Evolutionary conservation across 345 rosid species (phyloP), one percentile per base, ranked within the genome.

Genomic region (Eucalyptus erythrocorys): DNA sequence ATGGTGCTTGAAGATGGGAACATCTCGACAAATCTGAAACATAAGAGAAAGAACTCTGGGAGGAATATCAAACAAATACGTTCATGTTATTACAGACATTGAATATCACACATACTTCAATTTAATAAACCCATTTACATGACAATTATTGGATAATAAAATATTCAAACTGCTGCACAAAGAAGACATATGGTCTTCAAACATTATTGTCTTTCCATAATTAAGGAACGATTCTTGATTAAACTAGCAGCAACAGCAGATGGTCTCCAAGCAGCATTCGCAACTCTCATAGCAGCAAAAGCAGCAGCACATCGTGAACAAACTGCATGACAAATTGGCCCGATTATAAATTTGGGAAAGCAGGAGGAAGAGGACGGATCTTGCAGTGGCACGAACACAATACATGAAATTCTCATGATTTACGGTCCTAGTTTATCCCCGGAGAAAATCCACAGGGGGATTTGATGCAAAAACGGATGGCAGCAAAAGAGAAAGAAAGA

Each of bases 251-350:
- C 94, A 91, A 57, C 93, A 93, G 87, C 93, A 93, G 88, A 86
- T 5, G 0, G 9, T 85, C 40, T 89, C 92, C 81, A 91, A 27
- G 88, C 94, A 92, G 91, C 89, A 90, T 43, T 92, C 93, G 37
- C 94, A 92, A 26, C 88, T 19, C 82, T 92, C 94, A 68, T 24
- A 87, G 89, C 94, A 92, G 93, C 93, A 92, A 55, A n/a, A 92
- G 90, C 95, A 94, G 92, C 93, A 93, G 88, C 91, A 91, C 43
- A 91, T 40, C 26, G 93, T 30, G 87, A 91, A 93, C 86, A 92
- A 61, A 55, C 93, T 93, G 95, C 90, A 86, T 14, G 45, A 40
- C 84, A 66, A 86, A 85, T 57, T 48, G 43, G 64, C 87, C 24
- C 15, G 47, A 9, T 24, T 22, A 76, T 40, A 76, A 76, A 76